Evolutionary conservation across 305 asterid genomes (phyloP).

Genomic region (Solanum hybrid): DNA sequence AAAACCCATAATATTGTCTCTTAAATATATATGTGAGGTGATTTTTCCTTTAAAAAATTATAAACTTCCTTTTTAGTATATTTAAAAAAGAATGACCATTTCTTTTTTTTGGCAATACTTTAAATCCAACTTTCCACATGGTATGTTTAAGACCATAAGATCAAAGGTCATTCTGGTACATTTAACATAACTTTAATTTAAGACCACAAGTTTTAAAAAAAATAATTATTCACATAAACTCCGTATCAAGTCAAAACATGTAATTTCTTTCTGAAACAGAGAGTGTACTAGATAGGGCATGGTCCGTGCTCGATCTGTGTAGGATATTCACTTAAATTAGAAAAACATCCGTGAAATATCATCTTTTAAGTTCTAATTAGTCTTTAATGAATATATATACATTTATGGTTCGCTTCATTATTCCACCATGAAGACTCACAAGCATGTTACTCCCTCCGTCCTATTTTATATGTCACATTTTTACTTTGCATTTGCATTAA

Average conservation of each 20-base stretch:
- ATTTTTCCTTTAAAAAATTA: no score
- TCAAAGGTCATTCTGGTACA: not conserved
- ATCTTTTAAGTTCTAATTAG: not conserved
- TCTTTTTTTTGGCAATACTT: not conserved
- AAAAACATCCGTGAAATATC: not conserved
- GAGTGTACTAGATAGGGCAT: not conserved
- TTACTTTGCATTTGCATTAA: no score
- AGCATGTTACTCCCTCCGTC: not conserved
- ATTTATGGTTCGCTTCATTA: not conserved
- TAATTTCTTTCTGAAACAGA: no score
- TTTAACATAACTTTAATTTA: not conserved
- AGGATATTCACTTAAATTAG: not conserved
- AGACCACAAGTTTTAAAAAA: no score
- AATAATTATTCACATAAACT: no score
- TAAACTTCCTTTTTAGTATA: no score
- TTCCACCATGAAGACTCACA: not conserved
- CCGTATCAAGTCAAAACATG: not conserved
- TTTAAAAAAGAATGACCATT: no score
- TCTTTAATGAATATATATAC: not conserved
- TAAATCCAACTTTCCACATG: not conserved
- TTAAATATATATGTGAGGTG: no score
- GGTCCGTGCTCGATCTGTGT: not conserved
- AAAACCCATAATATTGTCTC: no score
- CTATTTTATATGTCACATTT: no score
- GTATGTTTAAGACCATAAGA: not conserved